A percentile compares a stretch with the other conserved stretches of the same genome.
Conservation (phyloP, 2,329 filamentous ascomycete species). For the Fusarium oxysporum region DNA sequence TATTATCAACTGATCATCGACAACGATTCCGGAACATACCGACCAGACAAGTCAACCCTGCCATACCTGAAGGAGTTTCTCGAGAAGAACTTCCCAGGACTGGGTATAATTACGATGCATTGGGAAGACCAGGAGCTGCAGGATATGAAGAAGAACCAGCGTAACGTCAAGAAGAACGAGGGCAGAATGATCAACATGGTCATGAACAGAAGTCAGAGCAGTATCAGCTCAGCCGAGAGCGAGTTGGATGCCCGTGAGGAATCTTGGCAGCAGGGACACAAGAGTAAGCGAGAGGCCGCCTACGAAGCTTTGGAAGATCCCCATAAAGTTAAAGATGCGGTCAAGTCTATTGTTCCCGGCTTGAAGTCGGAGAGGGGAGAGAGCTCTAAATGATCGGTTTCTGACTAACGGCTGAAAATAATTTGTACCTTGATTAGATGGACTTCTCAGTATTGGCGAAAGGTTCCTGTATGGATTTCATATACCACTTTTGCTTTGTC, state of each 20-base stretch:
- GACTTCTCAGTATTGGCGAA: constrained; percentile 15
- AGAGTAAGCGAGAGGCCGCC: constrained; percentile 65
- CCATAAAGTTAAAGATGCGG: constrained; percentile 54
- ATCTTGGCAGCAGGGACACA: constrained; percentile 53
- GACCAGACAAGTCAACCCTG: constrained; percentile 82
- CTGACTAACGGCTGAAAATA: constrained; percentile 34
- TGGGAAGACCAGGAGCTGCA: constrained; percentile 82
- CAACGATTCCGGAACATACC: constrained; percentile 94
- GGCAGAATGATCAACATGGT: constrained; percentile 65
- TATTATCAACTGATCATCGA: constrained; percentile 91
- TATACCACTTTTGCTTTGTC: constrained; percentile 22
- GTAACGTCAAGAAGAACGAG: constrained; percentile 76
- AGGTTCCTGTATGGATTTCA: constrained; percentile 36
- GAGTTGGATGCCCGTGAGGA: constrained; percentile 60
- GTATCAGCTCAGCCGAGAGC: constrained; percentile 65
- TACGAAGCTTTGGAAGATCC: constrained; percentile 65
- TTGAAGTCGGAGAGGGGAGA: constrained; percentile 33
- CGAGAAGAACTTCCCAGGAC: constrained; percentile 77
- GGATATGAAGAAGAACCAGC: constrained; percentile 81
- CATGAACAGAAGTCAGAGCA: constrained; percentile 66
- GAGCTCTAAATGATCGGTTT: constrained; percentile 31
- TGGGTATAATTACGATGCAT: constrained; percentile 79
- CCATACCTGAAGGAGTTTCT: constrained; percentile 79
- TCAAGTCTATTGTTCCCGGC: constrained; percentile 45
- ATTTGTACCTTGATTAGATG: constrained; percentile 11